A percentile compares a stretch with the other conserved stretches of the same genome.
Evolutionary conservation across 257 asterid species (phyloP).

Genomic region (Euphrasia confusa): DNA sequence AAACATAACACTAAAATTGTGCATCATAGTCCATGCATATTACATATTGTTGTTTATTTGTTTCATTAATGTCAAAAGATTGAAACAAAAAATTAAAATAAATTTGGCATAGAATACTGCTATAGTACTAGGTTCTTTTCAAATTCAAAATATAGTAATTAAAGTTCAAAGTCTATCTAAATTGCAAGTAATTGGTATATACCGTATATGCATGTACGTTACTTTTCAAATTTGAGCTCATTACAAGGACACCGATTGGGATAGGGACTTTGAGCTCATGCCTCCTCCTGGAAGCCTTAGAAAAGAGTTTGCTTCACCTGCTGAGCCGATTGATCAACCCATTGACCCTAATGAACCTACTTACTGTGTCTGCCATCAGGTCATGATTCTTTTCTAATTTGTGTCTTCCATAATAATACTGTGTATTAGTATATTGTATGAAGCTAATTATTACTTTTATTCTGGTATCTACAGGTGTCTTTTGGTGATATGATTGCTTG

Average conservation of each 20-base stretch:
- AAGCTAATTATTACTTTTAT: slow-evolving; percentile 17
- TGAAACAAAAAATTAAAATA: too few relatives aligned
- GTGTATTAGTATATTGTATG: not conserved
- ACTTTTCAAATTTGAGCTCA: too few relatives aligned
- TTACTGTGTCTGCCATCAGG: slow-evolving; percentile 97
- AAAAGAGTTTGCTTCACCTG: slow-evolving; percentile 64
- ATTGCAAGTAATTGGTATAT: too few relatives aligned
- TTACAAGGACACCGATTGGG: slow-evolving; percentile 84
- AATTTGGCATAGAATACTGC: too few relatives aligned
- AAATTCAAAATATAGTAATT: too few relatives aligned
- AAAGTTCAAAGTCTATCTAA: too few relatives aligned
- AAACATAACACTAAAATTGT: too few relatives aligned
- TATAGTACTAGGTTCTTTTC: too few relatives aligned
- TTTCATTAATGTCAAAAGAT: too few relatives aligned
- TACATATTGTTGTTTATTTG: too few relatives aligned
- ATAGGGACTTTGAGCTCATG: slow-evolving; percentile 88
- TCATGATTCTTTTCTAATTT: slow-evolving; percentile 30
- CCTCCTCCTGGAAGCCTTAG: slow-evolving; percentile 96
- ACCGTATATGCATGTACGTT: too few relatives aligned
- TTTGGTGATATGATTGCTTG: slow-evolving; percentile 99
- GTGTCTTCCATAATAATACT: not conserved
- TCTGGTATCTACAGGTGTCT: slow-evolving; percentile 55
- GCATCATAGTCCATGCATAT: too few relatives aligned
- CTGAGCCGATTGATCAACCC: slow-evolving; percentile 77
- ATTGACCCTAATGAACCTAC: slow-evolving; percentile 96